Evolutionary conservation across 176 grass and related monocot genomes (phyloP).

Genomic region (Carex littledalei): DNA sequence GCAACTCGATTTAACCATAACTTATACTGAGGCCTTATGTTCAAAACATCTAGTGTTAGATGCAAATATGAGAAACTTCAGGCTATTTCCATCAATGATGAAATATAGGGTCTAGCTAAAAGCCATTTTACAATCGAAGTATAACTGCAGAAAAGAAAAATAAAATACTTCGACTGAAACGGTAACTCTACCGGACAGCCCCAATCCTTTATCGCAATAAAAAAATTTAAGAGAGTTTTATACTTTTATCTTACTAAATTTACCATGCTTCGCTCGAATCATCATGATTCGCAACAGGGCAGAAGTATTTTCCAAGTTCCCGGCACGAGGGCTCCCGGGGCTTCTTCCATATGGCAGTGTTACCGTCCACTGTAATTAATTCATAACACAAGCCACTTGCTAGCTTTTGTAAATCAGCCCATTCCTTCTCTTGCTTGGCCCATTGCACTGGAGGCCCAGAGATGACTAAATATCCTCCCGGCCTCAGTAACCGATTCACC

Average conservation of each 20-base stretch:
- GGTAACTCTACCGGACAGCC: background rate
- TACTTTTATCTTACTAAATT: constrained; percentile 1
- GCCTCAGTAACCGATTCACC: constrained; percentile 77
- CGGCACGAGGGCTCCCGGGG: constrained; percentile 39
- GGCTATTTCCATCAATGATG: background rate
- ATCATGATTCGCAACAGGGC: constrained; percentile 47
- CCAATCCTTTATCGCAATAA: background rate
- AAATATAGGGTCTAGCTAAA: background rate
- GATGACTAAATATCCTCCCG: constrained; percentile 80
- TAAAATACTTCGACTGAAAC: background rate
- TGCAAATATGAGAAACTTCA: background rate
- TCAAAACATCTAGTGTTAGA: background rate
- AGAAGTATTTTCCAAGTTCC: constrained; percentile 50
- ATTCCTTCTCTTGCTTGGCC: constrained; percentile 79
- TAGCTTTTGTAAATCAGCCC: constrained; percentile 55
- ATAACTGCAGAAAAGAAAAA: background rate
- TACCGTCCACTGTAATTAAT: constrained; percentile 60
- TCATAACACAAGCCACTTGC: constrained; percentile 57
- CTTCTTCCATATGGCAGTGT: constrained; percentile 93
- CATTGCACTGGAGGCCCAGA: constrained; percentile 76
- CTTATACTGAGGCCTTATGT: background rate
- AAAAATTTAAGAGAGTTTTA: background rate
- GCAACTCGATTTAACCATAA: background rate
- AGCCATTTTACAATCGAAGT: background rate
- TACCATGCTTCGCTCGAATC: constrained; percentile 90